Evolutionary conservation across 2,329 filamentous ascomycete genomes (phyloP).

Genomic region (Sporothrix brunneoviolacea): DNA sequence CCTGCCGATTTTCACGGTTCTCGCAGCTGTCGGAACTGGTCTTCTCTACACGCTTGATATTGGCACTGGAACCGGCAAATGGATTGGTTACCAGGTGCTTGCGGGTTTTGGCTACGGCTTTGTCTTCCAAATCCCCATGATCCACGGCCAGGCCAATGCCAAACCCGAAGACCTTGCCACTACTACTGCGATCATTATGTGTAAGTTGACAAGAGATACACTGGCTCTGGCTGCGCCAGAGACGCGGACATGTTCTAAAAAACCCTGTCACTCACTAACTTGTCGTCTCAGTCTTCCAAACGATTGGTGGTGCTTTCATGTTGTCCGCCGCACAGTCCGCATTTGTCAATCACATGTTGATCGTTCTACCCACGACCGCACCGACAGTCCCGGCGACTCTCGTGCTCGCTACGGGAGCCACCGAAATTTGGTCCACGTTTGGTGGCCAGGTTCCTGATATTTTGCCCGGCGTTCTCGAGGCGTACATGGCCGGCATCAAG

Average conservation of each 20-base stretch:
- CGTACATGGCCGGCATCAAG: conserved; percentile 45
- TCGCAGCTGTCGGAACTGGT: conserved; percentile 32
- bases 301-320: conserved; percentile 41
- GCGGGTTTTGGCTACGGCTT: conserved; percentile 39
- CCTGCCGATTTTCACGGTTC: conserved; percentile 23
- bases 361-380: conserved; percentile 19
- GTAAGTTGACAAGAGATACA: no score
- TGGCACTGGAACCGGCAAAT: conserved; percentile 27
- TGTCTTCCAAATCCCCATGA: conserved; percentile 39
- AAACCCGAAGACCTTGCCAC: conserved; percentile 30
- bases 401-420: conserved; percentile 35
- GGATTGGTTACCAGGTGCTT: conserved; percentile 44
- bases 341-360: conserved; percentile 32
- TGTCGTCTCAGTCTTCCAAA: conserved; percentile 30
- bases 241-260: conserved; percentile 8
- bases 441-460: conserved; percentile 41
- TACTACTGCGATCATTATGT: conserved; percentile 33
- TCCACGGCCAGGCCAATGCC: conserved; percentile 29
- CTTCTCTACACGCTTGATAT: conserved; percentile 33
- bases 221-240: no score
- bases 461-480: no score
- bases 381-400: conserved; percentile 20
- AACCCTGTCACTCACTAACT: conserved; percentile 20
- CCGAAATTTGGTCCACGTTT: conserved; percentile 44
- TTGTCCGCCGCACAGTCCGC: conserved; percentile 36